phyloP scores from a whole-genome alignment of 148 eudicot species.

The Beta vulgaris region DNA sequence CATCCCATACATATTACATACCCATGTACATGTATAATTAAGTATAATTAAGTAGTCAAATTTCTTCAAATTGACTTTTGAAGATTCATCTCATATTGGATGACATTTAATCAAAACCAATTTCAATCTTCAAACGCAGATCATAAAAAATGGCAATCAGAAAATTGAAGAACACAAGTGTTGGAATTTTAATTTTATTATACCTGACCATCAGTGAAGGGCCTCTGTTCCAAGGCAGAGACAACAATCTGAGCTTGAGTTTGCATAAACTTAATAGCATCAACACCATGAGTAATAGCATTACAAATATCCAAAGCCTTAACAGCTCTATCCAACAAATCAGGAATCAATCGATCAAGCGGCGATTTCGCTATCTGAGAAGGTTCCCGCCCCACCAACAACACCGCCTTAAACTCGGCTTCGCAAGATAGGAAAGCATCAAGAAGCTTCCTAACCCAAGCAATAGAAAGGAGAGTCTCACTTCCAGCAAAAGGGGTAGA shows the following conservation, averaged over 20 bases:
- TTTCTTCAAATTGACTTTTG: not conserved
- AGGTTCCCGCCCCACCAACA: constrained; percentile 65
- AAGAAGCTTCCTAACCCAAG: constrained; percentile 70
- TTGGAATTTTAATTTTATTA: too few species aligned
- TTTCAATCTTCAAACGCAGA: too few species aligned
- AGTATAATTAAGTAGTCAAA: constrained; percentile 8
- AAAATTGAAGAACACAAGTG: too few species aligned
- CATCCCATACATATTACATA: not conserved
- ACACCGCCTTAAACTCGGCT: constrained; percentile 75
- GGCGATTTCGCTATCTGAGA: constrained; percentile 62
- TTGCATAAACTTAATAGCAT: constrained; percentile 55
- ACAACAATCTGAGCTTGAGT: constrained; percentile 63
- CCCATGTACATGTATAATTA: too few species aligned
- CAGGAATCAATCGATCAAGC: constrained; percentile 63
- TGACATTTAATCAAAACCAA: not conserved
- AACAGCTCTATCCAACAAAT: constrained; percentile 60
- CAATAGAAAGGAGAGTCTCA: constrained; percentile 51
- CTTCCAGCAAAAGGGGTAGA: constrained; percentile 1
- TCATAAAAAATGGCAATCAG: too few species aligned
- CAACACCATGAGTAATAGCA: constrained; percentile 70
- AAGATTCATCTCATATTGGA: not conserved
- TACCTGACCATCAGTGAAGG: constrained; percentile 79
- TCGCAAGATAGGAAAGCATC: constrained; percentile 79
- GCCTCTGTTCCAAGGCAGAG: constrained; percentile 50
- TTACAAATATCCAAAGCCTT: constrained; percentile 83